Percentiles rank a stretch among this genome's conserved stretches.
Conservation (phyloP, 2,329 filamentous ascomycete species). For the Trichoderma sp. region DNA sequence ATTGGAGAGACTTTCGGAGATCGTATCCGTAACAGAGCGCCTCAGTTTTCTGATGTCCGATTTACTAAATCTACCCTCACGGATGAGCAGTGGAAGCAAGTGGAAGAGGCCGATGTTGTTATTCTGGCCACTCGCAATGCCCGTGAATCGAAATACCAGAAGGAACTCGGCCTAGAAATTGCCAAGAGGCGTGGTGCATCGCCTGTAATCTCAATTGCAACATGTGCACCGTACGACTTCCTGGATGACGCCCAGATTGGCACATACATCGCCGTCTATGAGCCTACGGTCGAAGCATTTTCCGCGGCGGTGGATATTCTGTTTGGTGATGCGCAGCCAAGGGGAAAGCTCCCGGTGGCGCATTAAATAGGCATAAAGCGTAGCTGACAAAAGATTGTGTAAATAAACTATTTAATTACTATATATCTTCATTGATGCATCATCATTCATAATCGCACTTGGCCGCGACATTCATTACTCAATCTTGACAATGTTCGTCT, state of each 20-base stretch:
- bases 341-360: slow-evolving; percentile 26
- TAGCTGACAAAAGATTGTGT: too few species aligned
- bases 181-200: slow-evolving; percentile 21
- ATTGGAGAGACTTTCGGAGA: slow-evolving; percentile 29
- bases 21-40: slow-evolving; percentile 23
- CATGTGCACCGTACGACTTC: slow-evolving; percentile 32
- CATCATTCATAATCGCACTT: background rate
- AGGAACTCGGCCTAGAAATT: slow-evolving; percentile 27
- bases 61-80: slow-evolving; percentile 26
- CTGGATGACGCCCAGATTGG: slow-evolving; percentile 26
- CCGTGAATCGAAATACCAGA: slow-evolving; percentile 29
- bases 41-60: slow-evolving; percentile 25
- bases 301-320: slow-evolving; percentile 26
- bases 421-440: background rate
- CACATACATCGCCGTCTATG: slow-evolving; percentile 31
- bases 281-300: slow-evolving; percentile 32
- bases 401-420: background rate
- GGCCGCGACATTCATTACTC: background rate
- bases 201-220: slow-evolving; percentile 28
- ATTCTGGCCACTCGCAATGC: slow-evolving; percentile 32
- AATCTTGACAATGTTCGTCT: slow-evolving; percentile 22
- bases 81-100: slow-evolving; percentile 25
- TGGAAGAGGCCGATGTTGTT: slow-evolving; percentile 29
- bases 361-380: background rate
- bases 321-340: slow-evolving; percentile 24